Evolutionary conservation across 352 stramenopile genomes (phyloP).

Genomic region (Globisporangium recalcitrans): DNA sequence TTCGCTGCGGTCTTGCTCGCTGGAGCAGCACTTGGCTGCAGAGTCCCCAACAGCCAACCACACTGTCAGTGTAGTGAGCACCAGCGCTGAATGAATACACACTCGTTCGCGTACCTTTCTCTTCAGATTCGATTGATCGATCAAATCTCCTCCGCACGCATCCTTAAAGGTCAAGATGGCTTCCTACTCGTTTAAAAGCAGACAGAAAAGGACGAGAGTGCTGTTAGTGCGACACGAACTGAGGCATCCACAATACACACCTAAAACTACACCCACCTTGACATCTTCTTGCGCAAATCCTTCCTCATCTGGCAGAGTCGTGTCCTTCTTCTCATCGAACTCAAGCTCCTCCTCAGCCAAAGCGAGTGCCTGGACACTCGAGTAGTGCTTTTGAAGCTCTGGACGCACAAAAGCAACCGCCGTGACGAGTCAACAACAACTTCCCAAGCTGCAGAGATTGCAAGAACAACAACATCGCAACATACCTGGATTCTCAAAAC

Average conservation of each 20-base stretch:
- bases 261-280: slow-evolving; percentile 47
- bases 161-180: slow-evolving; percentile 44
- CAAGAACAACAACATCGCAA: neutral
- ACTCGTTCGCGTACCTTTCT: slow-evolving; percentile 30
- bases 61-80: neutral
- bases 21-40: slow-evolving; percentile 23
- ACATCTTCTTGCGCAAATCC: slow-evolving; percentile 66
- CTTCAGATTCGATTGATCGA: slow-evolving; percentile 46
- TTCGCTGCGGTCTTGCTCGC: slow-evolving; percentile 24
- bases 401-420: neutral
- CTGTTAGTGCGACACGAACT: no score
- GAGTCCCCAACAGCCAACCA: neutral
- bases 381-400: slow-evolving; percentile 86
- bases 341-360: slow-evolving; percentile 65
- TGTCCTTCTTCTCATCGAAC: slow-evolving; percentile 76
- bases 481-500: slow-evolving; percentile 77
- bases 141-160: slow-evolving; percentile 41
- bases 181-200: slow-evolving; percentile 19
- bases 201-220: no score
- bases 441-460: neutral
- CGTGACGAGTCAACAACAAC: neutral
- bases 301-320: slow-evolving; percentile 64
- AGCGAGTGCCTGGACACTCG: slow-evolving; percentile 70
- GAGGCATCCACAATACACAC: no score
- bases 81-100: neutral